phyloP scores from a whole-genome alignment of 139 green algal species.

The Coelastrella sp. region DNA sequence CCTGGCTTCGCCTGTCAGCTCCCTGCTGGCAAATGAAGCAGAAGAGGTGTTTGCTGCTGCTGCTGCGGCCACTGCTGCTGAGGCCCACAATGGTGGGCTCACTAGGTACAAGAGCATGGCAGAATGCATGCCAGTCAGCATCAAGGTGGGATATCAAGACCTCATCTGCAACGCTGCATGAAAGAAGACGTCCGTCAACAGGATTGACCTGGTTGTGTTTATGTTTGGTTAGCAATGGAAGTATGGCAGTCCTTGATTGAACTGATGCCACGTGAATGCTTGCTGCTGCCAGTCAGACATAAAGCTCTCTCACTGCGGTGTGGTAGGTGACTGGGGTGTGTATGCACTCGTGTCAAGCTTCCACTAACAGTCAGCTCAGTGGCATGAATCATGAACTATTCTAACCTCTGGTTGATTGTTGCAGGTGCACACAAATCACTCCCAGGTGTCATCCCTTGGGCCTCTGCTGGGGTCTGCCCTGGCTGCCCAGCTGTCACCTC shows the following conservation, averaged over 20 bases:
- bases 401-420: not conserved
- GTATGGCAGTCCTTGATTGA: no score
- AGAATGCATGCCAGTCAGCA: not conserved
- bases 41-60: slow-evolving; percentile 10
- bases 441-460: not conserved
- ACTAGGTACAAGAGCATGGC: not conserved
- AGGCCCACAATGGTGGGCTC: not conserved
- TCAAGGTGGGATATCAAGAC: not conserved
- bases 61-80: slow-evolving; percentile 11
- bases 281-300: no score
- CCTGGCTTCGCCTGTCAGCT: not conserved
- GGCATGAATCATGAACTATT: no score
- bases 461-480: not conserved
- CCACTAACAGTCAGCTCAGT: no score
- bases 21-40: not conserved
- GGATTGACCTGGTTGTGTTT: no score
- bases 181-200: no score
- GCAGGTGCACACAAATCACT: not conserved
- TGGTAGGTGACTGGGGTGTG: no score
- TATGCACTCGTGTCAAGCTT: no score
- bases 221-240: no score
- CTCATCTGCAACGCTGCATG: not conserved
- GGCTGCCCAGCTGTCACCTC: not conserved
- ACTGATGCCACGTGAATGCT: no score
- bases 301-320: no score